Percentiles rank a stretch among this genome's conserved stretches.
These are phyloP conservation scores for Rhytidhysteron rufulum DNA, from an alignment of 2,329 filamentous ascomycete species.

Conservation along the genomic window DNA sequence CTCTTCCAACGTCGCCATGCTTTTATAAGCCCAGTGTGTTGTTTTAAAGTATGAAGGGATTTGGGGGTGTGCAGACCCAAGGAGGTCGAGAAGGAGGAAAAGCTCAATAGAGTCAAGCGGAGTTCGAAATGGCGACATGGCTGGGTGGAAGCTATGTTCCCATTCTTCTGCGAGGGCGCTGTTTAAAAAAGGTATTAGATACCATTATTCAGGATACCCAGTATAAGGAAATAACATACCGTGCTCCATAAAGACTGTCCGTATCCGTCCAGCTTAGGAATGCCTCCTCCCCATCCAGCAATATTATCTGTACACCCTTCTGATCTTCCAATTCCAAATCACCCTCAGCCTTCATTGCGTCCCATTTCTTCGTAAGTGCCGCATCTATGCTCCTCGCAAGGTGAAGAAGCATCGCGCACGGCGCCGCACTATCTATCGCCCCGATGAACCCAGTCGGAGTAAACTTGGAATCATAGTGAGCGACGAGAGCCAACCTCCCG, in stretches of 20 bases:
- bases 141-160: slow-evolving; percentile 67
- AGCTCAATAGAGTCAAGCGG: slow-evolving; percentile 76
- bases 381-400: slow-evolving; percentile 74
- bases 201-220: not conserved
- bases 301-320: slow-evolving; percentile 80
- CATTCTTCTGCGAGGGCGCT: slow-evolving; percentile 73
- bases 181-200: not conserved
- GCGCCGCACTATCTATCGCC: slow-evolving; percentile 87
- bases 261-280: slow-evolving; percentile 74
- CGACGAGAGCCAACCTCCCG: slow-evolving; percentile 77
- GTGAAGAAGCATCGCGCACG: slow-evolving; percentile 91
- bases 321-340: slow-evolving; percentile 64
- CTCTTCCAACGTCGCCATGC: slow-evolving; percentile 69
- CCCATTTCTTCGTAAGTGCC: slow-evolving; percentile 79
- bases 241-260: slow-evolving; percentile 85
- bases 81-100: slow-evolving; percentile 86
- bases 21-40: slow-evolving; percentile 89
- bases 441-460: slow-evolving; percentile 83
- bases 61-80: slow-evolving; percentile 64
- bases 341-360: slow-evolving; percentile 57
- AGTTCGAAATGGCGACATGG: slow-evolving; percentile 70
- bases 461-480: slow-evolving; percentile 88
- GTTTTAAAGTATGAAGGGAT: slow-evolving; percentile 85
- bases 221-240: slow-evolving; percentile 45
- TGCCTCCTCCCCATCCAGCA: slow-evolving; percentile 93